These are phyloP conservation scores for Axilococcus clingmanii DNA, from an alignment of 139 green algal genomes.

Conservation along the genomic window DNA sequence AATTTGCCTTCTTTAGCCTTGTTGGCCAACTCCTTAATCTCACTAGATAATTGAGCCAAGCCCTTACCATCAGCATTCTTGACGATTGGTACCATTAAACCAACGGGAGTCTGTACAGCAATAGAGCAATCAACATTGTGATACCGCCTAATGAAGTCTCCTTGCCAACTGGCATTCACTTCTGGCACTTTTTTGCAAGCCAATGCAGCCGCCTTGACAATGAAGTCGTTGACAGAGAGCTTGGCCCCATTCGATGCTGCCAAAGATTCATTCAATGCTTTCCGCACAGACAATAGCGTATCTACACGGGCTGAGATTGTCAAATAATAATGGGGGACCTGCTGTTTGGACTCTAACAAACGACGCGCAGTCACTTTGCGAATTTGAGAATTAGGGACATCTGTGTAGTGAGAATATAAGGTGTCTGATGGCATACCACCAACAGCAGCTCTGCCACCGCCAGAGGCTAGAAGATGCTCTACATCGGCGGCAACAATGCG, in stretches of 20 bases:
- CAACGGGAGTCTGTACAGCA: constrained; percentile 74
- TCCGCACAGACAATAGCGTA: constrained; percentile 7
- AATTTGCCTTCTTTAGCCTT: constrained; percentile 84
- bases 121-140: constrained; percentile 53
- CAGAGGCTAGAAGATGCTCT: constrained; percentile 35
- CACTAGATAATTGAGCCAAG: constrained; percentile 54
- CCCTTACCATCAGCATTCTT: constrained; percentile 57
- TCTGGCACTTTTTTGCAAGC: constrained; percentile 69
- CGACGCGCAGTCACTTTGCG: constrained; percentile 73
- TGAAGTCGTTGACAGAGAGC: constrained; percentile 93
- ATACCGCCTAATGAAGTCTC: constrained; percentile 88
- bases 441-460: constrained; percentile 16
- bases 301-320: constrained; percentile 51
- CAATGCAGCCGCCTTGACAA: constrained; percentile 87
- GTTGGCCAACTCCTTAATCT: constrained; percentile 61
- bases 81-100: constrained; percentile 87
- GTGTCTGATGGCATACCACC: background rate
- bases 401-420: constrained; percentile 36
- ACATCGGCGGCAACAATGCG: constrained; percentile 76
- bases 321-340: constrained; percentile 97
- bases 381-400: constrained; percentile 73
- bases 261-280: constrained; percentile 51
- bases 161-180: constrained; percentile 68
- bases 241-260: constrained; percentile 50
- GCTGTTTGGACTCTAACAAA: constrained; percentile 89